Evolutionary conservation across 257 asterid species (phyloP), one percentile per base, ranked within the genome.

Genomic region (Craterostigma plantagineum): DNA sequence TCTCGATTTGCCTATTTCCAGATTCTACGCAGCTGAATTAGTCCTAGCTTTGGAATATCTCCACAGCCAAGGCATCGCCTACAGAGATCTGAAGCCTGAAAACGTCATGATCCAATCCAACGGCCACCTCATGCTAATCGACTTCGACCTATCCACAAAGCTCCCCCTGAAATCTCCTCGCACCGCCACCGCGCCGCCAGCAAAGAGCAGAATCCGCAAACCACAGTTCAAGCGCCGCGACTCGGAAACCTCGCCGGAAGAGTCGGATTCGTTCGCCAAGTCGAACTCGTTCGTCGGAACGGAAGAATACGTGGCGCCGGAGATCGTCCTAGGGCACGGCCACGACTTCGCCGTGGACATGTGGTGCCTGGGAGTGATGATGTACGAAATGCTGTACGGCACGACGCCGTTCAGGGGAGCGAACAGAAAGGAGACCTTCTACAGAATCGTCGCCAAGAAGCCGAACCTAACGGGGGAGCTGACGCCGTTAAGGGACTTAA

Each of bases 281-380:
- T 74, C 95, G 5, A 90, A 90, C 64, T 90, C 98, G 7, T 90
- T 90, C 61, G 95, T 90, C 36, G 98, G 98, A 7, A 90, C 98
- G 7, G 95, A 79, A 55, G 98, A 90, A 58, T 83, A 90, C 69
- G 61, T 90, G 35, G 90, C 93, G 23, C 95, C 98, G 55, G 98
- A 90, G 73, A 58, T 90, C 33, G 69, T 90, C 15, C 11, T 57
- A 0, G 95, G 93, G 56, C 60, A 74, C 46, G 98, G 98, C 45
- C 98, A 90, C 63, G 91, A 76, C 56, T 90, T 82, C 74, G 50
- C 91, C 38, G 95, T 90, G 45, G 98, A 90, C 49, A 79, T 90
- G 95, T 90, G 98, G 98, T 74, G 95, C 53, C 46, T 83, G 9
- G 98, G 98, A 0, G 64, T 83, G 14, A 61, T 90, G 72, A 42